Evolutionary conservation across 768 basidiomycete genomes (phyloP).

Genomic region (Inosperma sp.): DNA sequence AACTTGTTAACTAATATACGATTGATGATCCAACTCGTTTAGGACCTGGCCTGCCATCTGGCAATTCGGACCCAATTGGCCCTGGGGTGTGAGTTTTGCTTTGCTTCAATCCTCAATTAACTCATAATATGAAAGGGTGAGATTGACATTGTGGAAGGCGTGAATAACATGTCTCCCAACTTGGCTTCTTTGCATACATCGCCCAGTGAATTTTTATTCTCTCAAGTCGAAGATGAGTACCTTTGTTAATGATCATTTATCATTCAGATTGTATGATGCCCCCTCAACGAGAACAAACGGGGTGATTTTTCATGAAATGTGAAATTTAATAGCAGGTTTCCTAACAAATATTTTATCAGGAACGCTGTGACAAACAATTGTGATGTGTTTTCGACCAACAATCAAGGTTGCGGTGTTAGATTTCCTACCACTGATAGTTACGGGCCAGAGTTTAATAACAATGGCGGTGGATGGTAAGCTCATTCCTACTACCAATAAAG

Average conservation of each 20-base stretch:
- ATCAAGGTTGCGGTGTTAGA: slow-evolving; percentile 28
- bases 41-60: slow-evolving; percentile 49
- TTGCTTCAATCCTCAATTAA: neutral
- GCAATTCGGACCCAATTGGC: slow-evolving; percentile 49
- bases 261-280: slow-evolving; percentile 28
- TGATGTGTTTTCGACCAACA: slow-evolving; percentile 22
- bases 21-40: neutral
- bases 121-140: slow-evolving; percentile 33
- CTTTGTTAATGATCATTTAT: slow-evolving; percentile 12
- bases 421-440: slow-evolving; percentile 39
- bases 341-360: slow-evolving; percentile 23
- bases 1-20: neutral
- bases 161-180: slow-evolving; percentile 33
- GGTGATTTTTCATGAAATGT: slow-evolving; percentile 26
- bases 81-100: slow-evolving; percentile 26
- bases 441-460: slow-evolving; percentile 53
- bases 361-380: slow-evolving; percentile 21
- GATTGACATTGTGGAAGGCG: slow-evolving; percentile 35
- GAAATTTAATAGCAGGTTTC: too few relatives aligned
- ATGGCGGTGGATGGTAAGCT: slow-evolving; percentile 57
- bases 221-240: slow-evolving; percentile 40
- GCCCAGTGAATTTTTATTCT: slow-evolving; percentile 39
- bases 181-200: slow-evolving; percentile 32
- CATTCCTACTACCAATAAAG: neutral
- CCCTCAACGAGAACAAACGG: slow-evolving; percentile 34